Conservation (phyloP, 768 basidiomycete species). For the Brasilioporus rufonigricans region DNA sequence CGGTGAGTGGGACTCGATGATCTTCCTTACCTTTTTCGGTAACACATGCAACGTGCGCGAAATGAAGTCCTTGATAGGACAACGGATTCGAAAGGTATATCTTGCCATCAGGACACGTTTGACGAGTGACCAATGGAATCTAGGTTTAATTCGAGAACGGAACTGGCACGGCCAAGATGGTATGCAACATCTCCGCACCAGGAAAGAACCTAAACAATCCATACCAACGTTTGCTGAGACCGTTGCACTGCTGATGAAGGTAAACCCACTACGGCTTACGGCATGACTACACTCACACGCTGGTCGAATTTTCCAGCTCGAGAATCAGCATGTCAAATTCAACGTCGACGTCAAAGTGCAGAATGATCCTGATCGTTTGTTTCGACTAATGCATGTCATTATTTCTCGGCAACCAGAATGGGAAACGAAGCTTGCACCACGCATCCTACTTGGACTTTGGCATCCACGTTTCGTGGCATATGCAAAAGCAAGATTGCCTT, state of each 20-base stretch:
- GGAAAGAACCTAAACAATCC: slow-evolving; percentile 74
- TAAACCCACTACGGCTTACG: slow-evolving; percentile 31
- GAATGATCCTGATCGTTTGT: slow-evolving; percentile 87
- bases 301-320: slow-evolving; percentile 44
- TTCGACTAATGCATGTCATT: slow-evolving; percentile 69
- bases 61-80: slow-evolving; percentile 67
- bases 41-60: slow-evolving; percentile 23
- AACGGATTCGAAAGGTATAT: slow-evolving; percentile 68
- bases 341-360: slow-evolving; percentile 94
- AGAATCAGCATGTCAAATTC: slow-evolving; percentile 72
- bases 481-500: slow-evolving; percentile 75
- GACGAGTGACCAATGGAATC: slow-evolving; percentile 21
- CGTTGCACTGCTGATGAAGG: slow-evolving; percentile 74
- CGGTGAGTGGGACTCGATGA: slow-evolving; percentile 40
- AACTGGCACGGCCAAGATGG: slow-evolving; percentile 69
- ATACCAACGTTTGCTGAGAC: slow-evolving; percentile 93
- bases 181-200: slow-evolving; percentile 77
- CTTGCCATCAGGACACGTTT: slow-evolving; percentile 22
- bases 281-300: slow-evolving; percentile 5
- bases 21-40: slow-evolving; percentile 22
- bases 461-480: slow-evolving; percentile 85
- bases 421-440: slow-evolving; percentile 74
- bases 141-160: slow-evolving; percentile 67
- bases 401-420: slow-evolving; percentile 66
- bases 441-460: slow-evolving; percentile 82